These are phyloP conservation scores for Psilocybe cyanescens DNA, from an alignment of 768 basidiomycete genomes.

Conservation along the genomic window DNA sequence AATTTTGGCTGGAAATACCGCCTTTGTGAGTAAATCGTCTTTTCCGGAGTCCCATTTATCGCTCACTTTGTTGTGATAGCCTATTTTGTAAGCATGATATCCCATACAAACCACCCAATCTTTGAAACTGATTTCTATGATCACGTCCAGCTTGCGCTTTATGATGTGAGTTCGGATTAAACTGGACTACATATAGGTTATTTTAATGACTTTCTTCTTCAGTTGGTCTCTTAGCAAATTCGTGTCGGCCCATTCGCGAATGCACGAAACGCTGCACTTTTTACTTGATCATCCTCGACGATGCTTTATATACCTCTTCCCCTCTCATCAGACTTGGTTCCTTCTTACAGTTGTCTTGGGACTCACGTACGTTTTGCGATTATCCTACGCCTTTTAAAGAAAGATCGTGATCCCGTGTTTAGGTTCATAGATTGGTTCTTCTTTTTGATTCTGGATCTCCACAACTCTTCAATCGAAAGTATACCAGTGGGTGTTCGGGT, in stretches of 20 bases:
- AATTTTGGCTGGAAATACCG: slow-evolving; percentile 92
- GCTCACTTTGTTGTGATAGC: slow-evolving; percentile 45
- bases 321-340: slow-evolving; percentile 94
- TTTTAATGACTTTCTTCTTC: slow-evolving; percentile 5
- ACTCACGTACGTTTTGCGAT: slow-evolving; percentile 61
- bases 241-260: slow-evolving; percentile 58
- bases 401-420: neutral
- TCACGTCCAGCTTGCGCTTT: slow-evolving; percentile 66
- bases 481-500: slow-evolving; percentile 77
- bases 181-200: neutral
- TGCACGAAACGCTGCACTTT: slow-evolving; percentile 84
- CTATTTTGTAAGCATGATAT: slow-evolving; percentile 70
- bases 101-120: neutral
- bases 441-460: slow-evolving; percentile 89
- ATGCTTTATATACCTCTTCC: slow-evolving; percentile 91
- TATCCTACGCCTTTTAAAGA: neutral
- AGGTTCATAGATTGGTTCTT: slow-evolving; percentile 88
- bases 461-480: slow-evolving; percentile 65
- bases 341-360: slow-evolving; percentile 68
- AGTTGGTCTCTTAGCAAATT: slow-evolving; percentile 79
- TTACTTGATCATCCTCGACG: slow-evolving; percentile 93
- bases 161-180: slow-evolving; percentile 61
- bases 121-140: neutral
- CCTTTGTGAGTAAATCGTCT: slow-evolving; percentile 67
- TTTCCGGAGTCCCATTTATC: neutral